Evolutionary conservation across 83 land plant genomes (phyloP), one percentile per base, ranked within the genome.

Genomic region (Thuja plicata): DNA sequence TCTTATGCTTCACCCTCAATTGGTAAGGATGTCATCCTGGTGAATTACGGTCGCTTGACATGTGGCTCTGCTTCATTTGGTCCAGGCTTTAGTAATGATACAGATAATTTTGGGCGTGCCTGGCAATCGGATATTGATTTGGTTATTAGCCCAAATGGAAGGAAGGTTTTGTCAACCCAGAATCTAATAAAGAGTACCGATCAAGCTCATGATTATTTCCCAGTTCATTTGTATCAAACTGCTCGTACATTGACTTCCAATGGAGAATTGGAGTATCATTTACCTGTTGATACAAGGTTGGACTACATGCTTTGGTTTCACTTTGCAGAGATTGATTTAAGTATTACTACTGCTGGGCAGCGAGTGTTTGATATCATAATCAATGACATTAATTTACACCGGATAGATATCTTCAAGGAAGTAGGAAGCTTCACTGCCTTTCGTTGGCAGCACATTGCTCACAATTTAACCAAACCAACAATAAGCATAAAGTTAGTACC

Each of bases 271-370:
- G 96, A 94, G 88, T 98, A 93, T 89, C 73, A 87, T 0, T 92
- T 96, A 73, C 88, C 86, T 3, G 96, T 98, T 5, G 99, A 98
- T 89, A 91, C 99, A 17, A 91, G 94, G 90, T 74, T 97, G 87
- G 99, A 96, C 81, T 96, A 98, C 88, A 91, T 94, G 95, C 30
- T 98, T 37, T 97, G 99, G 99, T 95, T 98, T 41, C 99, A 98
- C 88, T 98, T 98, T 83, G 99, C 98, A 46, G 99, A 98, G 94
- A 97, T 98, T 85, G 98, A 97, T 91, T 85, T 95, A n/a, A 92
- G 87, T 3, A 92, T 97, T 13, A 93, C 50, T 17, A 90, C 86
- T 84, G 90, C 95, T 1, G 96, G 99, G 88, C 90, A 95, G 91
- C 91, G 99, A 80, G 97, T 97, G 86, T 97, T 98, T 88, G 97